Evolutionary conservation across 2,329 filamentous ascomycete genomes (phyloP).

Genomic region (Xylariaceae sp.): DNA sequence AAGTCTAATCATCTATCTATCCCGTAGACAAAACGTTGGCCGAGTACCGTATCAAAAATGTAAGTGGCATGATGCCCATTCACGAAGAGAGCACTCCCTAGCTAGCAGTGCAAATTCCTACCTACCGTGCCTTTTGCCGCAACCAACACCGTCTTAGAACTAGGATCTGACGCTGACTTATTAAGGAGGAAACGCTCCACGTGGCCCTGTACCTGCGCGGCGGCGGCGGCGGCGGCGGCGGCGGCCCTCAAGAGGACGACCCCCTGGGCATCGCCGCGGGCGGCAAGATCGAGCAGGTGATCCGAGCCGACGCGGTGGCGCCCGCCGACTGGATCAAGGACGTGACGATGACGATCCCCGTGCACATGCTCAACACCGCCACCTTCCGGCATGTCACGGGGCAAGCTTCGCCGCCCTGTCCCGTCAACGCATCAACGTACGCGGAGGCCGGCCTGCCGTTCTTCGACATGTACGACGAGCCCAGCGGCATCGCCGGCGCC

Average conservation of each 20-base stretch:
- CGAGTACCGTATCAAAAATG: not conserved
- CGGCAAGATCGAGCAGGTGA: slow-evolving; percentile 24
- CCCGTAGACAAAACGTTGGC: not conserved
- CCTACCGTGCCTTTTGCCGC: no score
- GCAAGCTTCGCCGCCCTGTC: slow-evolving; percentile 36
- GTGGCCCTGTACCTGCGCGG: not conserved
- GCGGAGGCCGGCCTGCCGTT: slow-evolving; percentile 40
- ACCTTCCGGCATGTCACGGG: slow-evolving; percentile 42
- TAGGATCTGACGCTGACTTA: not conserved
- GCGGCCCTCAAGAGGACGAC: no score
- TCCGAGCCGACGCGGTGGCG: slow-evolving; percentile 7
- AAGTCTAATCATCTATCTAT: not conserved
- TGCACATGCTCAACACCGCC: slow-evolving; percentile 44
- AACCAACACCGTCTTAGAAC: not conserved
- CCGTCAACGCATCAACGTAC: slow-evolving; percentile 41
- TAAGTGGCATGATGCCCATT: no score
- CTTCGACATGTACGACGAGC: slow-evolving; percentile 37
- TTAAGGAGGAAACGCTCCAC: not conserved
- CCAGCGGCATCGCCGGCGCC: slow-evolving; percentile 17
- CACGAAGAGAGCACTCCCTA: no score
- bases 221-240: no score
- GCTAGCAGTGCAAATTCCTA: no score
- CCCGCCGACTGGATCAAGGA: slow-evolving; percentile 6
- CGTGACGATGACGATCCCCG: slow-evolving; percentile 22
- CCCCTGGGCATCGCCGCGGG: slow-evolving; percentile 23